Base-by-base conservation (phyloP, 129 eudicot genomes). In the Flaveria brownii region DNA sequence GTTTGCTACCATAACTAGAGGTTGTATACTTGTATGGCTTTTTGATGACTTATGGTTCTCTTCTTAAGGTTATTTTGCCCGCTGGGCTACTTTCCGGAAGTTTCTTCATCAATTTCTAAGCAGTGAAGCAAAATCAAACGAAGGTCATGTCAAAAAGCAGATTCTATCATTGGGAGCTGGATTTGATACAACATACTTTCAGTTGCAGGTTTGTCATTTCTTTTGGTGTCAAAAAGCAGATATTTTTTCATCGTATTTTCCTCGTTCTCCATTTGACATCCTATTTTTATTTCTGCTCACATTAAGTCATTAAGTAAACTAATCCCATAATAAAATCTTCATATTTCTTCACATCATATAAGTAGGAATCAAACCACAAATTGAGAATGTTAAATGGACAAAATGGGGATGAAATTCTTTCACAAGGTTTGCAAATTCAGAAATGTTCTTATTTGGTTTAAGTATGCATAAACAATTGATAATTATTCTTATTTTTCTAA, bases 81-180 rank as follows among this genome's bases (percentile, higher is more conserved):
- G 96, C 67, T 91, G 94, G 92, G 89, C 97, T 62, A 94, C 93
- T 76, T 81, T 95, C 57, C 88, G 95, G 70, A 87, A 95, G 84
- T 89, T 91, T 83, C 89, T 95, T 10, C 64, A 84, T 70, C 88
- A 91, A 72, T 95, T 95, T 86, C 87, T 95, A 46, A 77, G 68
- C 64, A 86, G 75, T 55, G 91, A 82, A 74, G 23, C 46, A 11
- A 79, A 82, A 78, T 59, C 76, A 20, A 82, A 61, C 64, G 93
- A 78, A 73, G 84, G 88, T 55, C 85, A 47, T 23, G 70, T 78
- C 46, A 91, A 84, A 78, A 91, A 89, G 87, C 99, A 95, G 81
- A 86, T 95, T 63, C 74, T 91, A 72, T 95, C 99, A 6, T 81
- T 95, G 62, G 99, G 99, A 77, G 99, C 97, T 77, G 99, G 99